Conservation (phyloP, 2,329 filamentous ascomycete genomes). For the Pestalotiopsis sp. region DNA sequence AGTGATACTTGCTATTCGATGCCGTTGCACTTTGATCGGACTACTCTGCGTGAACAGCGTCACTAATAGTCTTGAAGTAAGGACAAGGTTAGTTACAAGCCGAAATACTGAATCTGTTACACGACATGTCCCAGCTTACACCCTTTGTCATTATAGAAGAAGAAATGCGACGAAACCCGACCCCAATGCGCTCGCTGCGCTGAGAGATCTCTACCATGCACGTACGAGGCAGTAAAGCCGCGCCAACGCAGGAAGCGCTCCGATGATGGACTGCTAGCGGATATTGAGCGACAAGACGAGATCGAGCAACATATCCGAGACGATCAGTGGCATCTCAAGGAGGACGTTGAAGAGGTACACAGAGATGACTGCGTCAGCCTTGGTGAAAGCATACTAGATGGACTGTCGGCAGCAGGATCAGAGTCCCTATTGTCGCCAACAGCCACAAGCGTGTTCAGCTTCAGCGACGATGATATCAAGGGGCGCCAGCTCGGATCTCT, state of each 20-base stretch:
- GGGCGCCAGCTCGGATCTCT: constrained; percentile 19
- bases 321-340: constrained; percentile 23
- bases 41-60: constrained; percentile 7
- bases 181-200: constrained; percentile 54
- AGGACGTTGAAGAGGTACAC: constrained; percentile 19
- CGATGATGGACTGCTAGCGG: constrained; percentile 20
- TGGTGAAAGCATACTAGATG: constrained; percentile 20
- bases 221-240: constrained; percentile 51
- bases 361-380: constrained; percentile 26
- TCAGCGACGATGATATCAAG: constrained; percentile 22
- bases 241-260: constrained; percentile 42
- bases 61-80: constrained; percentile 40
- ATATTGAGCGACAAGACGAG: not conserved
- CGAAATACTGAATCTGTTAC: not conserved
- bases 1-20: constrained; percentile 23
- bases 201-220: constrained; percentile 51
- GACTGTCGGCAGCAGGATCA: constrained; percentile 16
- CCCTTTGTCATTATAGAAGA: constrained; percentile 46
- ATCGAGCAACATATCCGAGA: constrained; percentile 13
- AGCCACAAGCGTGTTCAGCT: constrained; percentile 28
- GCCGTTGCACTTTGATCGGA: constrained; percentile 22
- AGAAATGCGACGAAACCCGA: constrained; percentile 59
- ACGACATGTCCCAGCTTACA: constrained; percentile 14
- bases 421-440: constrained; percentile 9
- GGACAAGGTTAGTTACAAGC: constrained; percentile 51